Evolutionary conservation across 106 monocot species (phyloP).

Genomic region (Acanthochlamys bracteata): DNA sequence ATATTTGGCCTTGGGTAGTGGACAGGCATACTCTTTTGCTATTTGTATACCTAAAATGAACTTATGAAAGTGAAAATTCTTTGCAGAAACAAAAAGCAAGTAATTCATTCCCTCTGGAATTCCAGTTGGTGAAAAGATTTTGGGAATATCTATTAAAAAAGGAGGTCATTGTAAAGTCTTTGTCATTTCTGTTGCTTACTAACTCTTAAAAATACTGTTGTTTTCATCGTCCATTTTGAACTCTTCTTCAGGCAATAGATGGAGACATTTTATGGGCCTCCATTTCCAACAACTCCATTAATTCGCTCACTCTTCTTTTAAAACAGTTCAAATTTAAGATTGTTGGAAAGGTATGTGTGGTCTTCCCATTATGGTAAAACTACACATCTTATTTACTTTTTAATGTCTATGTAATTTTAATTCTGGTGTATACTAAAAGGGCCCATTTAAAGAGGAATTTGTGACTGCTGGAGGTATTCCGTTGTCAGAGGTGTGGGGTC

Average conservation of each 20-base stretch:
- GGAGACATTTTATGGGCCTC: slow-evolving; percentile 78
- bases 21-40: not conserved
- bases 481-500: slow-evolving; percentile 65
- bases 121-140: slow-evolving; percentile 77
- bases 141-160: slow-evolving; percentile 72
- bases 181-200: not conserved
- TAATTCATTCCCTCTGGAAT: slow-evolving; percentile 63
- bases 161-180: slow-evolving; percentile 34
- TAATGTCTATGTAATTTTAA: too few relatives aligned
- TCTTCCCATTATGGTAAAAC: not conserved
- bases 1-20: too few relatives aligned
- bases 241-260: slow-evolving; percentile 47
- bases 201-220: not conserved
- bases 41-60: not conserved
- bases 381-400: too few relatives aligned
- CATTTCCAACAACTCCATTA: slow-evolving; percentile 52
- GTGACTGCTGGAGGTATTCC: slow-evolving; percentile 97
- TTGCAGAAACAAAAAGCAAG: slow-evolving; percentile 67
- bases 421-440: too few relatives aligned
- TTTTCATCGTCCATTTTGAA: too few relatives aligned
- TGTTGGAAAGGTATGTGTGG: slow-evolving; percentile 51
- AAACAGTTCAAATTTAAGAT: slow-evolving; percentile 80
- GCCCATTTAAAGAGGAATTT: slow-evolving; percentile 99
- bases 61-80: slow-evolving; percentile 7
- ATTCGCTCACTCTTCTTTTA: slow-evolving; percentile 49